Percentiles rank a stretch among this genome's conserved stretches.
These are phyloP conservation scores for Wickerhamomyces chambardii DNA, from an alignment of 805 yeast genomes.

Conservation along the genomic window DNA sequence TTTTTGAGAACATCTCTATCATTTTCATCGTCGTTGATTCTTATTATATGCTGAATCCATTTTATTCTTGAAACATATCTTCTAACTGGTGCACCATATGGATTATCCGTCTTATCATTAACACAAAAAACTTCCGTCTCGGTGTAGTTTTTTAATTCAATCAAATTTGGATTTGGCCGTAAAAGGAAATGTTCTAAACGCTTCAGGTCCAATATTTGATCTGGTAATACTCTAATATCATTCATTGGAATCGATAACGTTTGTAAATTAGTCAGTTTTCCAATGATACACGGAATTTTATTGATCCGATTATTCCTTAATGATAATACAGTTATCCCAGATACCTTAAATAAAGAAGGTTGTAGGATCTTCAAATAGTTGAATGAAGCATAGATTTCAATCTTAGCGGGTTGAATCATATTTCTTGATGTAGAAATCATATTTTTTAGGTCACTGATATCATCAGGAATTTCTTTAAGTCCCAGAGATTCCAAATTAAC, in stretches of 20 bases:
- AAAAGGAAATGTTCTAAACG: constrained; percentile 36
- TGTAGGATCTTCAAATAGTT: constrained; percentile 39
- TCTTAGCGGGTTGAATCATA: constrained; percentile 24
- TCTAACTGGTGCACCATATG: constrained; percentile 8
- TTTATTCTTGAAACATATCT: constrained; percentile 16
- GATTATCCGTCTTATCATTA: constrained; percentile 10
- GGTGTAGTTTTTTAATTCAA: constrained; percentile 13
- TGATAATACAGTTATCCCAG: constrained; percentile 40
- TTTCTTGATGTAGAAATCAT: constrained; percentile 33
- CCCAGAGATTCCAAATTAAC: constrained; percentile 39
- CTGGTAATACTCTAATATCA: constrained; percentile 41
- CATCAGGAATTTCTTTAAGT: constrained; percentile 43
- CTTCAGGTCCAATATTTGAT: constrained; percentile 38
- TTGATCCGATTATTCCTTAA: constrained; percentile 41
- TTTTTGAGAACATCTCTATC: constrained; percentile 11
- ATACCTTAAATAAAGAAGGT: constrained; percentile 40
- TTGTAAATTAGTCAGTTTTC: constrained; percentile 29
- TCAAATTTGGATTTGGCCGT: constrained; percentile 40
- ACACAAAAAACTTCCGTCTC: constrained; percentile 10
- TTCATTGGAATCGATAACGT: constrained; percentile 45
- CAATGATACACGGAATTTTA: constrained; percentile 37
- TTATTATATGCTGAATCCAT: constrained; percentile 10
- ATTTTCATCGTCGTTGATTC: constrained; percentile 2
- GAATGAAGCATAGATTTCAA: constrained; percentile 42
- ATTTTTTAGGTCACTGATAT: constrained; percentile 46